Percentiles rank a stretch among this genome's conserved stretches.
These are phyloP conservation scores for Lipomyces orientalis DNA, from an alignment of 805 yeast genomes.

Conservation along the genomic window DNA sequence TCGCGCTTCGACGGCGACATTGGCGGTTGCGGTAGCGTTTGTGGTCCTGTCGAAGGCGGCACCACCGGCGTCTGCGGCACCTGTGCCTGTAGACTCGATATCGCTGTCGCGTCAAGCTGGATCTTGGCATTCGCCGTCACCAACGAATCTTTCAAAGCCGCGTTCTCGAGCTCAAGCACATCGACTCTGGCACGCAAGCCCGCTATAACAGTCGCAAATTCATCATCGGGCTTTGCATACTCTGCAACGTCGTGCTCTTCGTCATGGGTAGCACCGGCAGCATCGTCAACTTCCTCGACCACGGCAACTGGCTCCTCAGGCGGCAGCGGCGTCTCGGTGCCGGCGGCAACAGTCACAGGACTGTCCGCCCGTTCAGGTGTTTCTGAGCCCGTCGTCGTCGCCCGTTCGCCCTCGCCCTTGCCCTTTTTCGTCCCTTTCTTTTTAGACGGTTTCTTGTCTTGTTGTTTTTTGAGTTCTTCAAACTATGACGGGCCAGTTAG, in stretches of 20 bases:
- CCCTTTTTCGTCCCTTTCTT: conserved; percentile 29
- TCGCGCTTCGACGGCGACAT: conserved; percentile 5
- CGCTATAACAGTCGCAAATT: conserved; percentile 19
- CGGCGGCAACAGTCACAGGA: conserved; percentile 21
- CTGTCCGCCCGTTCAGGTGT: conserved; percentile 23
- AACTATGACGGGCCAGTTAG: conserved; percentile 44
- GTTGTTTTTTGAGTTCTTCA: conserved; percentile 67
- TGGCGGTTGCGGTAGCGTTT: background rate
- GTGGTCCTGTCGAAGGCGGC: background rate
- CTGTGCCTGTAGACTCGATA: conserved; percentile 9
- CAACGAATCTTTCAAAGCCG: conserved; percentile 31
- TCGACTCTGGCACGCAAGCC: conserved; percentile 11
- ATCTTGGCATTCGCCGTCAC: conserved; percentile 32
- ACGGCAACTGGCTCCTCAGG: conserved; percentile 43
- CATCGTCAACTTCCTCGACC: conserved; percentile 49
- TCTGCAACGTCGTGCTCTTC: conserved; percentile 41
- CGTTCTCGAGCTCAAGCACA: conserved; percentile 25
- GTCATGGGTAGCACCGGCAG: conserved; percentile 55
- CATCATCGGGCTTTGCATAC: conserved; percentile 46
- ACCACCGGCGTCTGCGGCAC: background rate
- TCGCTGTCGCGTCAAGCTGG: conserved; percentile 30
- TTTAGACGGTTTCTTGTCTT: conserved; percentile 53
- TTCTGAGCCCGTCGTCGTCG: conserved; percentile 4
- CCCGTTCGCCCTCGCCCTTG: conserved; percentile 8
- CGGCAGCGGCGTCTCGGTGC: conserved; percentile 39